These are phyloP conservation scores for Lotus japonicus DNA, from an alignment of 306 rosid genomes.

Conservation along the genomic window DNA sequence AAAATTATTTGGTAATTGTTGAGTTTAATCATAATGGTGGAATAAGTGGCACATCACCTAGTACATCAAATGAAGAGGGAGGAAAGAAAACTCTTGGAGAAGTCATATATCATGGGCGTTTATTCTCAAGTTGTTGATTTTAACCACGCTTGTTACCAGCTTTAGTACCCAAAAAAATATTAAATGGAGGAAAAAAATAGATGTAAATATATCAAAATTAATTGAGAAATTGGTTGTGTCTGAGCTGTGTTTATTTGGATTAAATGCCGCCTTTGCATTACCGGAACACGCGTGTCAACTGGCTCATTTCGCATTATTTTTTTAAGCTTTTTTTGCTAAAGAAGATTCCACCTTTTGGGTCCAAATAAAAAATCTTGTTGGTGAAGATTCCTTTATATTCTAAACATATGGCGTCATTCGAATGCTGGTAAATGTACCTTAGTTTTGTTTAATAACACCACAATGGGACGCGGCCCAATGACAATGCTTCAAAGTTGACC, in stretches of 20 bases:
- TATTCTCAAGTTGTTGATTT: no score
- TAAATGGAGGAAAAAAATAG: no score
- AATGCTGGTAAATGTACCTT: background rate
- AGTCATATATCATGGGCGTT: no score
- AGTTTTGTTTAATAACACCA: background rate
- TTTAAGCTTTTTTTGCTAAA: background rate
- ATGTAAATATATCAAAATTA: no score
- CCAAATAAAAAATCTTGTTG: background rate
- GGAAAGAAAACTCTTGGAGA: no score
- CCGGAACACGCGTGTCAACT: background rate
- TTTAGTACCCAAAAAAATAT: no score
- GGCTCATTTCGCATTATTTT: background rate
- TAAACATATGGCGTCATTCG: background rate
- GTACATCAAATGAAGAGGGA: no score
- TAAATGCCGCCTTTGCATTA: conserved; percentile 20
- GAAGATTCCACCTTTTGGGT: background rate
- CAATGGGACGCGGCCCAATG: background rate
- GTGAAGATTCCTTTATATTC: background rate
- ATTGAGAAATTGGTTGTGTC: background rate
- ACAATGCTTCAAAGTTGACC: background rate
- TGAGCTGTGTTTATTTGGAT: conserved; percentile 20
- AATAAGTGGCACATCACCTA: no score
- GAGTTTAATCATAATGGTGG: no score
- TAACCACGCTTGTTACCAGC: no score
- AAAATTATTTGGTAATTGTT: no score